Conservation (phyloP, 768 basidiomycete species). For the Lyophyllum atratum region DNA sequence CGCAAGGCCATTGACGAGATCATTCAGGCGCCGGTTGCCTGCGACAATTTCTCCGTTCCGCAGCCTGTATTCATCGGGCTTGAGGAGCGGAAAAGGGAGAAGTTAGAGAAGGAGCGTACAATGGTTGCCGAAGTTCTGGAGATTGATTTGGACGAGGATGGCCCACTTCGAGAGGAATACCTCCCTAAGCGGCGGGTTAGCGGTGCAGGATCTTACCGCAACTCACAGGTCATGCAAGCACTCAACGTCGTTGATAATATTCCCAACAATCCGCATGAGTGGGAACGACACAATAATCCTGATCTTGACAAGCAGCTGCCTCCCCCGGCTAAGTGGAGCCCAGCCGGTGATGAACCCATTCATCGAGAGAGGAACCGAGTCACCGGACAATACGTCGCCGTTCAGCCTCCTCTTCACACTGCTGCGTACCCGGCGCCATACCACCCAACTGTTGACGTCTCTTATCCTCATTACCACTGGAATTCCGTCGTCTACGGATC, state of each 20-base stretch:
- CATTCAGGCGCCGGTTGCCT: slow-evolving; percentile 47
- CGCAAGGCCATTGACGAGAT: slow-evolving; percentile 73
- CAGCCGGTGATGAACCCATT: slow-evolving; percentile 77
- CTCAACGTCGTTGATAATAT: slow-evolving; percentile 7
- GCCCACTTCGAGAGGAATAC: slow-evolving; percentile 81
- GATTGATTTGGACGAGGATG: slow-evolving; percentile 83
- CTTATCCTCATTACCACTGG: slow-evolving; percentile 41
- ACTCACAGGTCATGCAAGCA: slow-evolving; percentile 15
- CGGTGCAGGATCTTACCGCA: slow-evolving; percentile 27
- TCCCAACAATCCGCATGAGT: slow-evolving; percentile 9
- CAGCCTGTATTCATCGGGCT: slow-evolving; percentile 75
- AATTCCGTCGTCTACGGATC: slow-evolving; percentile 34
- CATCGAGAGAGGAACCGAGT: slow-evolving; percentile 51
- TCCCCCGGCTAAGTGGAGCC: slow-evolving; percentile 82
- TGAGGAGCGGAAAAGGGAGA: slow-evolving; percentile 62
- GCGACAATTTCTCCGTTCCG: slow-evolving; percentile 35
- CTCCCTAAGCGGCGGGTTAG: slow-evolving; percentile 68
- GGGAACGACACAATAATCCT: slow-evolving; percentile 16
- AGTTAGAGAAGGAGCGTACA: slow-evolving; percentile 44
- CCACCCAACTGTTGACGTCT: slow-evolving; percentile 33
- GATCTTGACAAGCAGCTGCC: slow-evolving; percentile 44
- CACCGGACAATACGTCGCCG: slow-evolving; percentile 64
- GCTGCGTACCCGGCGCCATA: slow-evolving; percentile 37
- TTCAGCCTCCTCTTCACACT: slow-evolving; percentile 51
- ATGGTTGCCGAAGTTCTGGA: slow-evolving; percentile 55